Base-by-base conservation (phyloP, 306 rosid genomes). In the Castanospermum australe region DNA sequence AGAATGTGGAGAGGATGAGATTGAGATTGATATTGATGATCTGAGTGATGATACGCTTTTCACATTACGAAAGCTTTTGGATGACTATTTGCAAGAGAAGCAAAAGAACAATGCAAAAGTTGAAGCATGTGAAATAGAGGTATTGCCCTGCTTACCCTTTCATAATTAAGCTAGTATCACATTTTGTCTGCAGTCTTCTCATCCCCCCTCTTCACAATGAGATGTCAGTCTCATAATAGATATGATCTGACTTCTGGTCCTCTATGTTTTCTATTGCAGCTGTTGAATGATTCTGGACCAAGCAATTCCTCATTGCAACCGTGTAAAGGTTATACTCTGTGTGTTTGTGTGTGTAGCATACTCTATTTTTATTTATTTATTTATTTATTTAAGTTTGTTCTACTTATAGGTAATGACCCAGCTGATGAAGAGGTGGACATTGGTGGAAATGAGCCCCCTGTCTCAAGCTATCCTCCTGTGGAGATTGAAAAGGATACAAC, bases 291-390 rank as follows among this genome's bases (percentile, higher is more conserved):
- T 68, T 89, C 94, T 59, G 97, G 92, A 10, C 90, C 92, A 66
- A 93, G 97, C 88, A 93, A 91, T 84, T 91, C 93, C 73, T 91
- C 98, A 18, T 79, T 93, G 89, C 98, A 88, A 81, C 93, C 88
- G 39, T 84, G 89, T 71, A 90, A 89, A 93, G 98, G 98, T 93
- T 41, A 73, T 48, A 75, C 57, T 73, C 75, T 22, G 17, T 65
- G 38, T 33, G 63, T 70, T 24, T 72, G 62, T 81, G 82, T 62
- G 24, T 44, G 35, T 36, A 48, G 36, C 21, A 28, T 59, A 38
- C 41, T 82, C 25, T 73, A 15, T 62, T n/a, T n/a, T n/a, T n/a
- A n/a, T n/a, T n/a, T n/a, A n/a, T n/a, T 35, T 69, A 48, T 38
- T 28, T 25, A 51, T 60, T 30, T 67, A 42, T 35, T 50, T 5